Percentiles rank a stretch among this genome's conserved stretches.
Evolutionary conservation across 345 rosid species (phyloP).

Genomic region (Eucalyptus rudis): DNA sequence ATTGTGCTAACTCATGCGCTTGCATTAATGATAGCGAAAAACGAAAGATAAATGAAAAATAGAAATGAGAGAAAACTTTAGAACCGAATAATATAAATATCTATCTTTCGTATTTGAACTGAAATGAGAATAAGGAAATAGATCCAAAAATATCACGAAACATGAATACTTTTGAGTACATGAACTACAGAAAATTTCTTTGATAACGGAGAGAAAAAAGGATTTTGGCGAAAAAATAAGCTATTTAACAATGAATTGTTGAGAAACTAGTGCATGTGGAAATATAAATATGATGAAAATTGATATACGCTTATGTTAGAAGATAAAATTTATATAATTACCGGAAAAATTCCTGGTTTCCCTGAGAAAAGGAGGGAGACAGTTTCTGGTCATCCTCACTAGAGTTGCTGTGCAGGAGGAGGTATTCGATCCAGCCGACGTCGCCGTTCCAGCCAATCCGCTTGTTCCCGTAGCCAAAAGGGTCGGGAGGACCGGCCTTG

Average conservation of each 20-base stretch:
- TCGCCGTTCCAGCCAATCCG: constrained; percentile 66
- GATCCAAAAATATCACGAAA: background rate
- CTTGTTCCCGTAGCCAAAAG: constrained; percentile 65
- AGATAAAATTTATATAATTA: background rate
- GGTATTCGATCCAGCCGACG: constrained; percentile 71
- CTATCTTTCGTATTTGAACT: background rate
- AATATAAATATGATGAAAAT: background rate
- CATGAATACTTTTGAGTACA: background rate
- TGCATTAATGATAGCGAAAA: background rate
- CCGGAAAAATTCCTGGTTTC: constrained; percentile 38
- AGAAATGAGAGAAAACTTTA: background rate
- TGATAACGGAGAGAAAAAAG: background rate
- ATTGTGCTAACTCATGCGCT: background rate
- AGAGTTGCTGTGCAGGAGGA: constrained; percentile 40
- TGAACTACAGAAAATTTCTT: background rate
- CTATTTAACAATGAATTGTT: background rate
- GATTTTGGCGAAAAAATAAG: background rate
- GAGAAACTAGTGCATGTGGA: background rate
- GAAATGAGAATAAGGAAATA: background rate
- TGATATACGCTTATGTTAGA: background rate
- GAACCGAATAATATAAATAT: background rate
- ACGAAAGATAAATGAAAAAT: background rate
- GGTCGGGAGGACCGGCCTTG: constrained; percentile 54
- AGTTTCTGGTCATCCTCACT: constrained; percentile 1
- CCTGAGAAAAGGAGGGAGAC: constrained; percentile 12